These are phyloP conservation scores for Penicillium sp. DNA, from an alignment of 2,329 filamentous ascomycete genomes.

Conservation along the genomic window DNA sequence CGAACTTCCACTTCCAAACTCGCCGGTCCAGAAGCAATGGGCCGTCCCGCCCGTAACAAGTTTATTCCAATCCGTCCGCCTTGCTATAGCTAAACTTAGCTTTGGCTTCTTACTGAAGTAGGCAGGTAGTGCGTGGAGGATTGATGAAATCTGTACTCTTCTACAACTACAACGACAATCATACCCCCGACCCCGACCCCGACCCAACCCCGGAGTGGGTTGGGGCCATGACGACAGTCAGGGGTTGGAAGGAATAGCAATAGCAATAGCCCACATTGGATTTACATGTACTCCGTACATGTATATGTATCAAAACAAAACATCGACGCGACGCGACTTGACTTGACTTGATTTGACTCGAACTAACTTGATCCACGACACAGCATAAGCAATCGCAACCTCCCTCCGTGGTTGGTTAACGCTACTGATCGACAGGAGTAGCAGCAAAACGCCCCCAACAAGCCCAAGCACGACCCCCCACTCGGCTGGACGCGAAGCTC, in stretches of 20 bases:
- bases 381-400: neutral
- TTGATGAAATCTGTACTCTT: constrained; percentile 1
- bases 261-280: too few species aligned
- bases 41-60: constrained; percentile 3
- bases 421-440: constrained; percentile 29
- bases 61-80: neutral
- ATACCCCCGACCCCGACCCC: too few species aligned
- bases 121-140: constrained; percentile 1
- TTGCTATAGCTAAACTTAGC: too few species aligned
- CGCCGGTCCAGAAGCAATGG: neutral
- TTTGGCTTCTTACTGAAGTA: neutral
- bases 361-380: too few species aligned
- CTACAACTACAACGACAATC: too few species aligned
- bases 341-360: too few species aligned
- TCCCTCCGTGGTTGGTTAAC: neutral
- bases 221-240: constrained; percentile 1
- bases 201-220: neutral
- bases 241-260: neutral
- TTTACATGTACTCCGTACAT: neutral
- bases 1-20: too few species aligned
- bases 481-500: constrained; percentile 6
- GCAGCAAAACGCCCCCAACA: neutral
- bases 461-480: constrained; percentile 8
- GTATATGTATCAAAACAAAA: constrained; percentile 5
- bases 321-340: constrained; percentile 6